phyloP scores from a whole-genome alignment of 768 basidiomycete species.

The Leccinum ochraceum region DNA sequence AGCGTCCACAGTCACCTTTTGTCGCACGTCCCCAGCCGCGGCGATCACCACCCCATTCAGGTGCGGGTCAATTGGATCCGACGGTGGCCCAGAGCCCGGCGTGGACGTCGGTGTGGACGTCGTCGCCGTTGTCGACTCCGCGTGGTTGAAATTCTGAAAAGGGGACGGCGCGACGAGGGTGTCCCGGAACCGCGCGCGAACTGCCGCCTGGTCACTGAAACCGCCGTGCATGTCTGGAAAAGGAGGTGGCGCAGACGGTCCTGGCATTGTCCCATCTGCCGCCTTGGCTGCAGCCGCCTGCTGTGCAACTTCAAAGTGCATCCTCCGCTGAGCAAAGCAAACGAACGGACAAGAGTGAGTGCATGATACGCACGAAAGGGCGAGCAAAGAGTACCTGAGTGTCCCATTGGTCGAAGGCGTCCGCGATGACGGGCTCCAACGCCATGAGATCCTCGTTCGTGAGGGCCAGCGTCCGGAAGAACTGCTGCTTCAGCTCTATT shows the following conservation, averaged over 20 bases:
- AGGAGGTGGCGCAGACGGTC: slow-evolving; percentile 25
- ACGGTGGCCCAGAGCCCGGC: slow-evolving; percentile 34
- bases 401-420: slow-evolving; percentile 88
- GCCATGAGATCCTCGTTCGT: slow-evolving; percentile 78
- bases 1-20: slow-evolving; percentile 28
- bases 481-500: slow-evolving; percentile 64
- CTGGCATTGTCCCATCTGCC: slow-evolving; percentile 30
- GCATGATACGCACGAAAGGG: not conserved
- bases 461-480: slow-evolving; percentile 71
- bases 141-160: slow-evolving; percentile 42
- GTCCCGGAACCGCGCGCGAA: slow-evolving; percentile 67
- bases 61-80: slow-evolving; percentile 36
- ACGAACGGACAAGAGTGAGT: slow-evolving; percentile 1
- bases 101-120: slow-evolving; percentile 37
- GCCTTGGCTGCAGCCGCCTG: slow-evolving; percentile 36
- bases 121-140: slow-evolving; percentile 32
- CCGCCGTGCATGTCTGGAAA: slow-evolving; percentile 36
- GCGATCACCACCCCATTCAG: slow-evolving; percentile 27
- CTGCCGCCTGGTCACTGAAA: slow-evolving; percentile 36
- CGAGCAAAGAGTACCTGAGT: slow-evolving; percentile 52
- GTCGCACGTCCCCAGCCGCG: slow-evolving; percentile 24
- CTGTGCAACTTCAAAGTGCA: slow-evolving; percentile 42
- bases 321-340: slow-evolving; percentile 39
- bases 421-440: slow-evolving; percentile 77
- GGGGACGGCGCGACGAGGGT: slow-evolving; percentile 55